Base-by-base conservation (phyloP, 805 yeast genomes). In the Schwanniomyces polymorphus region DNA sequence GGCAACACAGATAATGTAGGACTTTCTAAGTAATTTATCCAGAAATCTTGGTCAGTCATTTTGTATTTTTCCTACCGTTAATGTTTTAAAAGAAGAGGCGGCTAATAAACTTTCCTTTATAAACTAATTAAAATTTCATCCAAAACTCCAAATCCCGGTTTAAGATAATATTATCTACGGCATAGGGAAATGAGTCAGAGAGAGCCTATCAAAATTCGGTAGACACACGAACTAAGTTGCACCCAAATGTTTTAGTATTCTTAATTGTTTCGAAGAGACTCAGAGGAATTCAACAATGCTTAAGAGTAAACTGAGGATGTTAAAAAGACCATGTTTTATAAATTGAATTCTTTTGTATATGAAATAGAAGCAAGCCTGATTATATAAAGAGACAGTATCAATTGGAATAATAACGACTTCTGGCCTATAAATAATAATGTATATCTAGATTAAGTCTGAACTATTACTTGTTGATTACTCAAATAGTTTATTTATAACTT, bases 1-100 rank as follows among this genome's bases (percentile, higher is more conserved):
- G 98, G 97, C 45, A 92, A 75, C 29, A 86, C 89, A 49, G 96
- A 88, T 45, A 91, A 74, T 1, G 97, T 90, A 44, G 96, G 91
- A 57, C 80, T 85, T 56, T 85, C 86, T 66, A 90, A 77, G 47
- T 78, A 70, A 45, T 75, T 64, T 29, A 79, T 72, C 96, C 96
- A 90, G 61, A 61, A 73, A 11, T 59, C 56, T 34, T 45, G 42
- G 45, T 58, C 60, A 8, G 60, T 49, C 63, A 58, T 58, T 27
- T 25, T 40, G 33, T 28, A 11, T 18, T 31, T 28, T 16, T 16
- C 35, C 35, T 31, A 16, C 35, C 10, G n/a, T 16, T 16, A 31
- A 7, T 31, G 35, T 14, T 14, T 9, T 4, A 5, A 31, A 31
- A 31, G 35, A 31, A 31, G 35, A 31, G 14, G 17, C 6, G 34